Percentiles rank a stretch among this genome's conserved stretches.
These are phyloP conservation scores for Microthyrium microscopicum DNA, from an alignment of 2,329 filamentous ascomycete species.

Conservation along the genomic window DNA sequence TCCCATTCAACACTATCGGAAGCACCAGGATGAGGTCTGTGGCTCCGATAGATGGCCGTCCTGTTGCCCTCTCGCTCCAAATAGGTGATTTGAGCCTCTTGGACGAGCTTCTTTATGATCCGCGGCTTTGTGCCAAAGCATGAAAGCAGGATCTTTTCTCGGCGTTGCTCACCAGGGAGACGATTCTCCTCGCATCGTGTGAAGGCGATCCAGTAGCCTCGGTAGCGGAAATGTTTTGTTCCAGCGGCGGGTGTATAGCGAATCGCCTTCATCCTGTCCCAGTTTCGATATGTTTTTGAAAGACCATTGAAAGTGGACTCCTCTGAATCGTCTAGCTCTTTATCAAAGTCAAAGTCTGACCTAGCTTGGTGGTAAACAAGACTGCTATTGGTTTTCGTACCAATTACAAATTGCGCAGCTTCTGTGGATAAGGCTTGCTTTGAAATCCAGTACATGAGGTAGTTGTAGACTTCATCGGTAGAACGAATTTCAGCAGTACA, in stretches of 20 bases:
- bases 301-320: neutral
- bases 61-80: slow-evolving; percentile 1
- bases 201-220: neutral
- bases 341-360: neutral
- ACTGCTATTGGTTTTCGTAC: neutral
- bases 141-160: neutral
- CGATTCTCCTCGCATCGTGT: neutral
- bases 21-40: slow-evolving; percentile 1
- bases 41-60: slow-evolving; percentile 2
- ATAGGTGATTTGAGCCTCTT: slow-evolving; percentile 7
- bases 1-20: neutral
- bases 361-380: neutral
- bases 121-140: slow-evolving; percentile 1
- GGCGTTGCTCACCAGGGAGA: neutral
- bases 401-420: neutral
- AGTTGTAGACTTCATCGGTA: slow-evolving; percentile 1
- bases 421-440: neutral
- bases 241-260: slow-evolving; percentile 1
- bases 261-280: neutral
- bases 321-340: neutral
- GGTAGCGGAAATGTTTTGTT: neutral
- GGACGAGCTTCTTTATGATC: slow-evolving; percentile 3
- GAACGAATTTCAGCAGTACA: neutral
- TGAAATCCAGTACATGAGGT: slow-evolving; percentile 2
- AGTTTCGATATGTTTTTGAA: too few species aligned